These are phyloP conservation scores for Dioscorea cayenensis DNA, from an alignment of 116 monocot genomes.

Conservation along the genomic window DNA sequence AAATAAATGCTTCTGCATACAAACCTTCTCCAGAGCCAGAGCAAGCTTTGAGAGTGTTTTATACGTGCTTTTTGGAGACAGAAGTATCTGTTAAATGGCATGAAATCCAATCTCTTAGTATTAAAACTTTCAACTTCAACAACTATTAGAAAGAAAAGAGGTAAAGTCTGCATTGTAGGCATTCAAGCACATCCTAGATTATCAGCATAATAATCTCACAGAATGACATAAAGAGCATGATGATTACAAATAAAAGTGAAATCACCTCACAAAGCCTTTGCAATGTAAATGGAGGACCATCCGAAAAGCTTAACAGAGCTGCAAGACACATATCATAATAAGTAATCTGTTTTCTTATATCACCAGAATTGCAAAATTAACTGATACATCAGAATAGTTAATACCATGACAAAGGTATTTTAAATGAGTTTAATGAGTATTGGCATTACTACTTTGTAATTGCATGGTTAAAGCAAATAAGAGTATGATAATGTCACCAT, in stretches of 20 bases:
- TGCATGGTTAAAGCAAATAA: too few relatives aligned
- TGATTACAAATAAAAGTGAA: conserved; percentile 2
- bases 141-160: not conserved
- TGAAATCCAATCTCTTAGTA: not conserved
- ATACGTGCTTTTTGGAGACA: conserved; percentile 71
- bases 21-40: conserved; percentile 86
- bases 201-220: not conserved
- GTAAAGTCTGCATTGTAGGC: not conserved
- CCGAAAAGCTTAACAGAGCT: conserved; percentile 78
- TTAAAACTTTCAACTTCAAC: not conserved
- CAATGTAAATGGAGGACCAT: conserved; percentile 96
- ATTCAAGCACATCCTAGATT: not conserved
- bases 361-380: not conserved
- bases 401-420: too few relatives aligned
- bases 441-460: too few relatives aligned
- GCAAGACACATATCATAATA: conserved; percentile 19
- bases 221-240: not conserved
- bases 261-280: conserved; percentile 94
- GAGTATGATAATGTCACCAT: too few relatives aligned
- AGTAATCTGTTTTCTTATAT: not conserved
- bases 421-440: too few relatives aligned
- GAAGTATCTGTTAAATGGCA: conserved; percentile 55
- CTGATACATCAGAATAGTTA: not conserved
- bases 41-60: conserved; percentile 76
- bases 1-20: conserved; percentile 3